Conservation (phyloP, 345 rosid genomes). For the Eutrema japonicum region DNA sequence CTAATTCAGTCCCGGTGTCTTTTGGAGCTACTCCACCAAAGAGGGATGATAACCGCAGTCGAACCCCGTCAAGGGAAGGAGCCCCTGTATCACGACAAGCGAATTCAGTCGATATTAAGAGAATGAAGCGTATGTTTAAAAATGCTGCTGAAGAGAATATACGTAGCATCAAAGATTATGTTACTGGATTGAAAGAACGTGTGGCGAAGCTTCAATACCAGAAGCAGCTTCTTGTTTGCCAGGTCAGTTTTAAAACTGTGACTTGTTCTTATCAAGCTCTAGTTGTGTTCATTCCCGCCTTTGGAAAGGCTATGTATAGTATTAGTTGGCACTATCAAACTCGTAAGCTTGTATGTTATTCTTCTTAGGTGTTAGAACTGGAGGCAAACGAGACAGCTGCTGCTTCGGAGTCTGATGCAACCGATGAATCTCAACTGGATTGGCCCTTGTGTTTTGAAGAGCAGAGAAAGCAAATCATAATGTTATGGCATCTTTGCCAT, state of each 20-base stretch:
- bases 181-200: constrained; percentile 86
- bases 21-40: constrained; percentile 51
- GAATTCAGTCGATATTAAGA: constrained; percentile 84
- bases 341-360: constrained; percentile 11
- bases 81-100: constrained; percentile 59
- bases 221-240: constrained; percentile 96
- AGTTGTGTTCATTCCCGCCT: not conserved
- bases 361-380: constrained; percentile 72
- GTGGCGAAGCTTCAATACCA: constrained; percentile 97
- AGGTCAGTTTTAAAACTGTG: constrained; percentile 53
- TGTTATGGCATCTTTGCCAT: constrained; percentile 98
- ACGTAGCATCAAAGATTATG: constrained; percentile 78
- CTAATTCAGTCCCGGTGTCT: constrained; percentile 37
- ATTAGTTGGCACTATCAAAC: not conserved
- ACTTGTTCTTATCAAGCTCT: constrained; percentile 1
- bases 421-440: constrained; percentile 61
- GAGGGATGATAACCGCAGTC: constrained; percentile 39
- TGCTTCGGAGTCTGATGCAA: constrained; percentile 47
- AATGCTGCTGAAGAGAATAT: constrained; percentile 96
- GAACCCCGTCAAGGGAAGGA: constrained; percentile 63
- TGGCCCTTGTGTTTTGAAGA: constrained; percentile 79
- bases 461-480: constrained; percentile 82
- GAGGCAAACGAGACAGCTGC: constrained; percentile 62
- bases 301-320: not conserved
- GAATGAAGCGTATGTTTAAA: constrained; percentile 92